A percentile compares a stretch with the other conserved stretches of the same genome.
Conservation (phyloP, 2,329 filamentous ascomycete genomes). For the Microcyclosporella mali region DNA sequence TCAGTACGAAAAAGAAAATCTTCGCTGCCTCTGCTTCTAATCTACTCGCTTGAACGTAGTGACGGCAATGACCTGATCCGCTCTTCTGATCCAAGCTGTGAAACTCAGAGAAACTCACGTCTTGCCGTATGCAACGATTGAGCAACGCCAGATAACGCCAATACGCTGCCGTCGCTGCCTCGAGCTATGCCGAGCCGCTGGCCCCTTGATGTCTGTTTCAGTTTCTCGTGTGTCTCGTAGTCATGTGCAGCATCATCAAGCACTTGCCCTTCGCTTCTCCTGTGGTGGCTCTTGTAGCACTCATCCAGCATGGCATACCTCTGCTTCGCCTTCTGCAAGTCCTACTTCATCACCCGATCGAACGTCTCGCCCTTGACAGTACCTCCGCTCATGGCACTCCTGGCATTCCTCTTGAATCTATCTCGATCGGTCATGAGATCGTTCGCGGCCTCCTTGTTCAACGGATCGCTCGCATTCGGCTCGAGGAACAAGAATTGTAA, state of each 20-base stretch:
- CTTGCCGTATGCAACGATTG: no score
- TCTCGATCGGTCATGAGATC: slow-evolving; percentile 82
- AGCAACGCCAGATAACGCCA: no score
- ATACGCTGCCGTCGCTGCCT: not conserved
- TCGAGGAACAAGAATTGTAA: slow-evolving; percentile 95
- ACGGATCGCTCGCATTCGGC: slow-evolving; percentile 91
- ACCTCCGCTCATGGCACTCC: slow-evolving; percentile 75
- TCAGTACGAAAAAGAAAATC: no score
- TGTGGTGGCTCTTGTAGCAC: not conserved
- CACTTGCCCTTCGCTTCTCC: not conserved
- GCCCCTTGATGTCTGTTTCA: no score
- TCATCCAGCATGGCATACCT: not conserved
- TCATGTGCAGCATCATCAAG: not conserved
- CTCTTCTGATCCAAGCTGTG: not conserved
- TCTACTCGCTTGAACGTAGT: no score
- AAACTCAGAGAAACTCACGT: not conserved
- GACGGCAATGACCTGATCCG: no score
- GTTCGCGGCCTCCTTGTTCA: slow-evolving; percentile 96
- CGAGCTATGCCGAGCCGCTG: not conserved
- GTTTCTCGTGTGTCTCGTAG: not conserved
- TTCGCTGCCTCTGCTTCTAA: not conserved
- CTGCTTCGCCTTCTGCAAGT: slow-evolving; percentile 8
- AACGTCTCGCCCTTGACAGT: slow-evolving; percentile 65
- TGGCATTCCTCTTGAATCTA: slow-evolving; percentile 84
- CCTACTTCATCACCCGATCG: slow-evolving; percentile 68